A percentile compares a stretch with the other conserved stretches of the same genome.
phyloP scores from a whole-genome alignment of 352 stramenopile genomes.

The Phytophthora fragariaefolia region DNA sequence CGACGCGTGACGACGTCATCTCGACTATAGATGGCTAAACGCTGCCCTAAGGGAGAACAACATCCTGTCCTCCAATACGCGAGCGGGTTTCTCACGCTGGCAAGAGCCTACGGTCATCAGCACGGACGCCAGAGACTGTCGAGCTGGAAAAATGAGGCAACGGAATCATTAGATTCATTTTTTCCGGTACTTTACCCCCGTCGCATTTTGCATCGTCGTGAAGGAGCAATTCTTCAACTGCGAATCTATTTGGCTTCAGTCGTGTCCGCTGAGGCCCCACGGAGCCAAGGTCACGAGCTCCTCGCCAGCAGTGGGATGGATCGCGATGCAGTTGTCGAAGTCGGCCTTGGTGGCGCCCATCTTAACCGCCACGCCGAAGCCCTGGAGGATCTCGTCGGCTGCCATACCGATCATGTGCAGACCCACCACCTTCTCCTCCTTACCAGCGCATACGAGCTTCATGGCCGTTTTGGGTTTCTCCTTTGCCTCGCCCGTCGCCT shows the following conservation, averaged over 20 bases:
- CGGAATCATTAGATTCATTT: slow-evolving; percentile 23
- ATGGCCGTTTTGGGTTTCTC: slow-evolving; percentile 95
- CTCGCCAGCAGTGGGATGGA: slow-evolving; percentile 97
- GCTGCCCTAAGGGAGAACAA: too few relatives aligned
- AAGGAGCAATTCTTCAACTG: slow-evolving; percentile 12
- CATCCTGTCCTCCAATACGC: too few relatives aligned
- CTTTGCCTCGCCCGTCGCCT: slow-evolving; percentile 34
- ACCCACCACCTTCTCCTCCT: slow-evolving; percentile 95
- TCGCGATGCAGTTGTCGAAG: slow-evolving; percentile 96
- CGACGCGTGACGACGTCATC: neutral
- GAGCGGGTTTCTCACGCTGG: neutral
- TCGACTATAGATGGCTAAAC: neutral
- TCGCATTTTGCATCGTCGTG: slow-evolving; percentile 14
- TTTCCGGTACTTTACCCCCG: slow-evolving; percentile 11
- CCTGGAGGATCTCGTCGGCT: slow-evolving; percentile 98
- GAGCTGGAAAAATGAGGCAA: slow-evolving; percentile 22
- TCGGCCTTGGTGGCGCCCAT: slow-evolving; percentile 98
- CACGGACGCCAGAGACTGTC: neutral
- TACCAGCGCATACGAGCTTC: slow-evolving; percentile 93
- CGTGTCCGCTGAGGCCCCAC: slow-evolving; percentile 66
- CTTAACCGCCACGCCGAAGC: slow-evolving; percentile 98
- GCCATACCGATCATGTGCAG: slow-evolving; percentile 96
- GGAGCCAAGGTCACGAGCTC: slow-evolving; percentile 97
- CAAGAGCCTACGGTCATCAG: neutral
- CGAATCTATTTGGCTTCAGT: slow-evolving; percentile 12